Percentiles rank a stretch among this genome's conserved stretches.
These are phyloP conservation scores for Cerioporus squamosus DNA, from an alignment of 1,284 basidiomycete genomes.

Conservation along the genomic window DNA sequence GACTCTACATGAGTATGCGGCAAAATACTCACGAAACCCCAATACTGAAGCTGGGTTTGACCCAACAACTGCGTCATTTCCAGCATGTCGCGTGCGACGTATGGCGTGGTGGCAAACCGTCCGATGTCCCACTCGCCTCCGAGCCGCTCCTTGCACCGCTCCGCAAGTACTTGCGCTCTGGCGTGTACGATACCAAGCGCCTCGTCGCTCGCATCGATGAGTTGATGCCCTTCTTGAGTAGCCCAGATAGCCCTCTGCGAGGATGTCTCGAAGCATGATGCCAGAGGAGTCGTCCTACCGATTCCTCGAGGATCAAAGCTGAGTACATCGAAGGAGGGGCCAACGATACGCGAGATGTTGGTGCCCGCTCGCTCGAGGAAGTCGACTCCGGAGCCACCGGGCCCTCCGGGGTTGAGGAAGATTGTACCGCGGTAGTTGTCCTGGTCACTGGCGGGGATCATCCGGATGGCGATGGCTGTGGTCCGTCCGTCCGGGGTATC, in stretches of 20 bases:
- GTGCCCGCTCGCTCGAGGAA: constrained; percentile 33
- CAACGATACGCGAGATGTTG: constrained; percentile 40
- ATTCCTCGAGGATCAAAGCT: constrained; percentile 38
- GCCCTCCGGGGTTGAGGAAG: constrained; percentile 56
- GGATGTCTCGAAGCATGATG: constrained; percentile 20
- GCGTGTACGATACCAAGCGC: constrained; percentile 7
- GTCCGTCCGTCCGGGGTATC: constrained; percentile 30
- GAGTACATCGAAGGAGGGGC: constrained; percentile 47
- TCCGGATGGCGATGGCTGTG: constrained; percentile 41
- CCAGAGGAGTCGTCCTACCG: constrained; percentile 17
- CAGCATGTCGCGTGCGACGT: constrained; percentile 54
- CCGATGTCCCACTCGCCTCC: constrained; percentile 34
- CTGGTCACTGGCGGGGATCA: constrained; percentile 29
- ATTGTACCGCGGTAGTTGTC: constrained; percentile 47
- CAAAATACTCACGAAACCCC: constrained; percentile 49
- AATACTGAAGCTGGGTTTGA: constrained; percentile 50
- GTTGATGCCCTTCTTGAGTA: background rate
- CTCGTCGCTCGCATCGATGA: constrained; percentile 5
- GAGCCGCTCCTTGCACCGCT: constrained; percentile 14
- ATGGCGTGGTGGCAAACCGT: constrained; percentile 45
- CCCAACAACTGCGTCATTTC: constrained; percentile 48
- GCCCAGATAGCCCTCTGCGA: constrained; percentile 18
- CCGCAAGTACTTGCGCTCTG: constrained; percentile 7
- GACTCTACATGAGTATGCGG: background rate
- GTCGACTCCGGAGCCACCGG: constrained; percentile 50